These are phyloP conservation scores for Monosporozyma servazzii DNA, from an alignment of 805 yeast genomes.

Conservation along the genomic window DNA sequence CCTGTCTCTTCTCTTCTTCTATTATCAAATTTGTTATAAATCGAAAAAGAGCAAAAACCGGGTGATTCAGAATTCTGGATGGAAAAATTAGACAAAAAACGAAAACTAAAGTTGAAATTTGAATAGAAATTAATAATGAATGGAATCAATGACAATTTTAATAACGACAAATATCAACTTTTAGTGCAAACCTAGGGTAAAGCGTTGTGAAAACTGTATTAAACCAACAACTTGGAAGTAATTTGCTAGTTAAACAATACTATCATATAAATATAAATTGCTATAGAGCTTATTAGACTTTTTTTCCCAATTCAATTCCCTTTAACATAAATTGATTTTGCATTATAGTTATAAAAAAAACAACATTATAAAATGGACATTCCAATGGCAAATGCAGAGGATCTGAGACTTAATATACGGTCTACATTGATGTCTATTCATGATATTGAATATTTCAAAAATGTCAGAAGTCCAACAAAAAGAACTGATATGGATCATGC, in stretches of 20 bases:
- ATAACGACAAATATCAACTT: not conserved
- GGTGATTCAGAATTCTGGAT: not conserved
- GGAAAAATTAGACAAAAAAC: not conserved
- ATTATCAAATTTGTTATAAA: not conserved
- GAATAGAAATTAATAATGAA: not conserved
- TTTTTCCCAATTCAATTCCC: not conserved
- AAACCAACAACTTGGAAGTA: not conserved
- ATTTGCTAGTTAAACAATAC: not conserved
- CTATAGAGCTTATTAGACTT: not conserved
- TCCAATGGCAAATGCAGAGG: not conserved
- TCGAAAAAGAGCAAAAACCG: not conserved
- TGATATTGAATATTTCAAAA: conserved; percentile 11
- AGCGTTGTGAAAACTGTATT: not conserved
- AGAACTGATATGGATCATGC: conserved; percentile 23
- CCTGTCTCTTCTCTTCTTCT: not conserved
- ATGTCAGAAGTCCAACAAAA: conserved; percentile 22
- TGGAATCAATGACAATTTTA: not conserved
- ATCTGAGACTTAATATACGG: conserved; percentile 1
- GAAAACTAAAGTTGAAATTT: not conserved
- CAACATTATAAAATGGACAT: not conserved
- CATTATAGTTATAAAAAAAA: not conserved
- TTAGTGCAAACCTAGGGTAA: not conserved
- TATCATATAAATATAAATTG: not conserved
- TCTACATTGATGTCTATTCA: conserved; percentile 16
- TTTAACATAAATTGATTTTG: not conserved